Evolutionary conservation across 2,329 filamentous ascomycete species (phyloP).

Genomic region (Beauveria sp.): DNA sequence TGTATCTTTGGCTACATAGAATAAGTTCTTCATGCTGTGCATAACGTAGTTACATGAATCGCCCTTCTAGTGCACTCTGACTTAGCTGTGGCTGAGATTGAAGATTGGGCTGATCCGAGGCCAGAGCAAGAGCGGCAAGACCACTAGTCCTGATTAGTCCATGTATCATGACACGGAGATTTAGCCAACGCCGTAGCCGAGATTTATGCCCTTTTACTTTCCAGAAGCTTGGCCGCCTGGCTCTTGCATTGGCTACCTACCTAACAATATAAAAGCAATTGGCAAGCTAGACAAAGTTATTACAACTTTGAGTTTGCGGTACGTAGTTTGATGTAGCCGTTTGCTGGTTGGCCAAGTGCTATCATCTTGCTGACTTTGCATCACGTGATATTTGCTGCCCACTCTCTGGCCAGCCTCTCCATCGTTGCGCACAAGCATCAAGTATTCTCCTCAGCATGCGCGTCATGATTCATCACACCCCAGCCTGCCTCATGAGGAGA

Average conservation of each 20-base stretch:
- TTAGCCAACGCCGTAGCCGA: neutral
- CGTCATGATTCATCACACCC: neutral
- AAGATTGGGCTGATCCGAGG: too few relatives aligned
- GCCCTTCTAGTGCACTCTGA: too few relatives aligned
- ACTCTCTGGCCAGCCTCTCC: neutral
- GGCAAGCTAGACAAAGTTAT: too few relatives aligned
- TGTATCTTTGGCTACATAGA: too few relatives aligned
- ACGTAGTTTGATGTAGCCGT: neutral
- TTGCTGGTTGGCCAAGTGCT: too few relatives aligned
- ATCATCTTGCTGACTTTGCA: neutral
- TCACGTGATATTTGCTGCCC: neutral
- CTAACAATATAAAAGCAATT: neutral
- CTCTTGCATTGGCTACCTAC: neutral
- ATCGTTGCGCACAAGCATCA: slow-evolving; percentile 2
- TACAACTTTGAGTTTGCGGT: too few relatives aligned
- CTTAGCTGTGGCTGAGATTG: too few relatives aligned
- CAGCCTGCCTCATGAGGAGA: neutral
- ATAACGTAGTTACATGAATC: too few relatives aligned
- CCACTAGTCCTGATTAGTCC: neutral
- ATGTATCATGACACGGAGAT: neutral
- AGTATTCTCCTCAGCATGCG: neutral
- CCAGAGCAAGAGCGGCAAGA: too few relatives aligned
- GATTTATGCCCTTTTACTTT: neutral
- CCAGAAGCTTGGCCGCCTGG: neutral
- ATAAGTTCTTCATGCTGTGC: too few relatives aligned